These are phyloP conservation scores for Cicer pinnatifidum DNA, from an alignment of 306 rosid genomes.

Conservation along the genomic window DNA sequence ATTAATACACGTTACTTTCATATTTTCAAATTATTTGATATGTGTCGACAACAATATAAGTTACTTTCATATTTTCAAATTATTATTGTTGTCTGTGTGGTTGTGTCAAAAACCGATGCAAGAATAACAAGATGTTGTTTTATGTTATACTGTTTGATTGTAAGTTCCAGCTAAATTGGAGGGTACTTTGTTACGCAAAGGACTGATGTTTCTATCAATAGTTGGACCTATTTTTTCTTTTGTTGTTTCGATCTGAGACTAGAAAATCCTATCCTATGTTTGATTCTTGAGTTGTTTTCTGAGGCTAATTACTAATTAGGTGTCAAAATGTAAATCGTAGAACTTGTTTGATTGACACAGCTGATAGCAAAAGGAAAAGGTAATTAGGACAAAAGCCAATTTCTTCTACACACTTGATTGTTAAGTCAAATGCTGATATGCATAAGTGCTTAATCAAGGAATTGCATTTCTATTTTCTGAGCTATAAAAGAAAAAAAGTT, in stretches of 20 bases:
- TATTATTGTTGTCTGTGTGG: too few species aligned
- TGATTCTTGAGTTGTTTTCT: slow-evolving; percentile 45
- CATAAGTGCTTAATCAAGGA: slow-evolving; percentile 10
- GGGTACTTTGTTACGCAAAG: slow-evolving; percentile 42
- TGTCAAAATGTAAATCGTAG: slow-evolving; percentile 24
- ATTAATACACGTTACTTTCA: too few species aligned
- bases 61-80: too few species aligned
- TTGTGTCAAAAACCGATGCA: too few species aligned
- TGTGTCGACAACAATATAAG: too few species aligned
- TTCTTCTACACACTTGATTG: not conserved
- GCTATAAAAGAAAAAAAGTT: too few species aligned
- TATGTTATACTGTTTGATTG: slow-evolving; percentile 37
- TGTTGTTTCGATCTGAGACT: slow-evolving; percentile 43
- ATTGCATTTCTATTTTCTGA: too few species aligned
- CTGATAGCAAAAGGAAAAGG: slow-evolving; percentile 11
- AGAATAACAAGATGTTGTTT: slow-evolving; percentile 19
- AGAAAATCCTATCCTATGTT: slow-evolving; percentile 37
- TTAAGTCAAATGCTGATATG: not conserved
- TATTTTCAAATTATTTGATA: too few species aligned
- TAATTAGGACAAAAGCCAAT: slow-evolving; percentile 17
- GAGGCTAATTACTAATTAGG: slow-evolving; percentile 27
- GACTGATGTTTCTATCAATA: slow-evolving; percentile 40
- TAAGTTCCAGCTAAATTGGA: slow-evolving; percentile 48
- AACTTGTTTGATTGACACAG: slow-evolving; percentile 35
- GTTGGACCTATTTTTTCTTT: slow-evolving; percentile 37